Percentiles rank a stretch among this genome's conserved stretches.
Conservation (phyloP, 2,329 filamentous ascomycete genomes). For the Aspergillus fischeri region DNA sequence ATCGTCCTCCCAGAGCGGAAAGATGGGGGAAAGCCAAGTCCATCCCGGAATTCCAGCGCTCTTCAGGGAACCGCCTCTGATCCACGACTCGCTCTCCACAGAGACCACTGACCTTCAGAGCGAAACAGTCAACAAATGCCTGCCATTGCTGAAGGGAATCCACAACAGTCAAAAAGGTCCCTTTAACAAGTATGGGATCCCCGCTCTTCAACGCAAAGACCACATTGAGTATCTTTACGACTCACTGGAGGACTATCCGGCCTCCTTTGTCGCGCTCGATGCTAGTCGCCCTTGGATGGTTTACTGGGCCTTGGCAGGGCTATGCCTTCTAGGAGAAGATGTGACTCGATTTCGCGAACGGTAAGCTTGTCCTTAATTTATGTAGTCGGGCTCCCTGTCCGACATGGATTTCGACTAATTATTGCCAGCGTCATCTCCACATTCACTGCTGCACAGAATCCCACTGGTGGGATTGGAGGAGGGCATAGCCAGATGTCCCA, state of each 20-base stretch:
- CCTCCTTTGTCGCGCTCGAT: constrained; percentile 69
- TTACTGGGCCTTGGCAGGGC: constrained; percentile 81
- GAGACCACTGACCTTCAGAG: constrained; percentile 65
- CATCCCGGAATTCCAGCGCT: constrained; percentile 34
- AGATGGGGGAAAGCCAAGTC: constrained; percentile 22
- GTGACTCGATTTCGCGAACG: constrained; percentile 60
- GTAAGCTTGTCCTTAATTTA: constrained; percentile 32
- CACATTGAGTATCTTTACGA: constrained; percentile 50
- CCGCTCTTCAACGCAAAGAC: constrained; percentile 62
- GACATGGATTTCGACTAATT: constrained; percentile 7
- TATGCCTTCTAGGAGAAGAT: constrained; percentile 75
- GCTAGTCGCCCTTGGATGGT: constrained; percentile 89
- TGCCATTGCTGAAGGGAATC: constrained; percentile 59
- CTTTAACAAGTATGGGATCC: constrained; percentile 69
- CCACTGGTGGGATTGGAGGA: constrained; percentile 80
- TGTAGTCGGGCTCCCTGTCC: constrained; percentile 1
- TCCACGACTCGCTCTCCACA: constrained; percentile 65
- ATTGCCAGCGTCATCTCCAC: constrained; percentile 61
- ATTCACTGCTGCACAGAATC: constrained; percentile 76
- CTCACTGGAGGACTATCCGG: constrained; percentile 58
- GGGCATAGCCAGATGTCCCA: constrained; percentile 90
- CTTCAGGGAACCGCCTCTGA: constrained; percentile 50
- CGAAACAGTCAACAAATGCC: constrained; percentile 62
- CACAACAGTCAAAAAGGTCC: constrained; percentile 47
- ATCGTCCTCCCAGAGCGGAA: constrained; percentile 6